phyloP scores from a whole-genome alignment of 352 stramenopile genomes.

The Phytophthora gonapodyides region DNA sequence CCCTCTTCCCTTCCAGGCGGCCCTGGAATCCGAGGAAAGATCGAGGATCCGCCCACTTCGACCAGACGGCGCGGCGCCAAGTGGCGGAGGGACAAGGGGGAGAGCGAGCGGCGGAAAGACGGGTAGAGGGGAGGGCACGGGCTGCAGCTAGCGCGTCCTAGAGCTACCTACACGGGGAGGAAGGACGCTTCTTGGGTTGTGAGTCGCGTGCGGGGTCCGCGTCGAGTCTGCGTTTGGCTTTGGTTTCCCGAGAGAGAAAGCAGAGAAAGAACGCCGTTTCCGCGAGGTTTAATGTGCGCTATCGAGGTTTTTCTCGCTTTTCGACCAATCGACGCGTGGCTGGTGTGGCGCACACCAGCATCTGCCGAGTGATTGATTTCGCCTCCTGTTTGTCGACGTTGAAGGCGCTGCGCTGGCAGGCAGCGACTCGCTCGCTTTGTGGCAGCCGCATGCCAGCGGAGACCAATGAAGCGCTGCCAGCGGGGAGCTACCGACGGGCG shows the following conservation, averaged over 20 bases:
- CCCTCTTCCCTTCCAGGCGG: slow-evolving; percentile 6
- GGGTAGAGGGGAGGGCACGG: not conserved
- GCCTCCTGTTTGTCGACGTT: slow-evolving; percentile 7
- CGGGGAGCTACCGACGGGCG: not conserved
- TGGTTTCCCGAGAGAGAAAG: slow-evolving; percentile 21
- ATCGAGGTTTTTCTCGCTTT: slow-evolving; percentile 16
- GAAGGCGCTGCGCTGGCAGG: not conserved
- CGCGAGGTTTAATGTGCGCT: slow-evolving; percentile 18
- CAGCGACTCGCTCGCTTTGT: not conserved
- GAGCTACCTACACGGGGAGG: not conserved
- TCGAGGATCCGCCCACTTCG: slow-evolving; percentile 26
- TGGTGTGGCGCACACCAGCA: slow-evolving; percentile 20
- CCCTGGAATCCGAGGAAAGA: slow-evolving; percentile 22
- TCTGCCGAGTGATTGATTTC: too few relatives aligned
- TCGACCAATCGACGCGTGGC: slow-evolving; percentile 25
- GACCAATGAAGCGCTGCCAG: too few relatives aligned
- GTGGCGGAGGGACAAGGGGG: too few relatives aligned
- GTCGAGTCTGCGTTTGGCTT: slow-evolving; percentile 31
- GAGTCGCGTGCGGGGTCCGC: slow-evolving; percentile 24
- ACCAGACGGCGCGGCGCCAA: not conserved
- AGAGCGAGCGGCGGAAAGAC: not conserved
- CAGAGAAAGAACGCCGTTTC: slow-evolving; percentile 22
- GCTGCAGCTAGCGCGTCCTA: too few relatives aligned
- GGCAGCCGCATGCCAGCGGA: too few relatives aligned
- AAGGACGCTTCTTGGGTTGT: slow-evolving; percentile 39